Percentiles rank a stretch among this genome's conserved stretches.
Conservation (phyloP, 2,329 filamentous ascomycete species). For the Drechslera avenae region DNA sequence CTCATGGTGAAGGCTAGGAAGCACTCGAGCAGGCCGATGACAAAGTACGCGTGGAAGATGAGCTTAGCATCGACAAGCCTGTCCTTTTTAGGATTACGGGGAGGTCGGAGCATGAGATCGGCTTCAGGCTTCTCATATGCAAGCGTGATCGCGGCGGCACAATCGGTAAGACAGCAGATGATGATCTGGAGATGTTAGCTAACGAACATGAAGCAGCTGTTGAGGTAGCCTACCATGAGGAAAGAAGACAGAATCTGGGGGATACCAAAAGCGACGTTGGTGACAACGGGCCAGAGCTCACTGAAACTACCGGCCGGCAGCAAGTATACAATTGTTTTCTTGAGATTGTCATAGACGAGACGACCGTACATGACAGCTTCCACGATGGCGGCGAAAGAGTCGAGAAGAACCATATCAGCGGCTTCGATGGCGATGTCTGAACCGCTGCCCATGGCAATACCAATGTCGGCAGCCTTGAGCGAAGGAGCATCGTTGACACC, state of each 20-base stretch:
- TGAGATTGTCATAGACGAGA: constrained; percentile 79
- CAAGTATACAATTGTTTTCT: constrained; percentile 77
- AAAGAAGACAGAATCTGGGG: constrained; percentile 76
- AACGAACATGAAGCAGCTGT: fast-evolving
- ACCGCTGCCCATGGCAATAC: constrained; percentile 63
- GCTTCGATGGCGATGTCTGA: constrained; percentile 67
- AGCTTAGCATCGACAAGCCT: constrained; percentile 75
- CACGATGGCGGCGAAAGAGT: constrained; percentile 73
- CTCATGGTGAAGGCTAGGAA: constrained; percentile 52
- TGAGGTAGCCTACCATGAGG: constrained; percentile 58
- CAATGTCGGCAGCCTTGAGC: constrained; percentile 63
- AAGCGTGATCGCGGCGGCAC: constrained; percentile 65
- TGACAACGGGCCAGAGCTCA: constrained; percentile 76
- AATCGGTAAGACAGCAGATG: constrained; percentile 74
- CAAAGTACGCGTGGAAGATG: constrained; percentile 72
- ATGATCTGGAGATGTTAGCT: constrained; percentile 32
- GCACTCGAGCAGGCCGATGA: constrained; percentile 64
- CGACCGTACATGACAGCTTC: constrained; percentile 74
- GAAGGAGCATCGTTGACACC: constrained; percentile 59
- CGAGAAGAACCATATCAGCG: constrained; percentile 66
- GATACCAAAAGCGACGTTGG: constrained; percentile 72
- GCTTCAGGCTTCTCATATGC: constrained; percentile 79
- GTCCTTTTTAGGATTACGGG: constrained; percentile 71
- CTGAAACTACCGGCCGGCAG: constrained; percentile 75
- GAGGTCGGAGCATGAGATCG: constrained; percentile 71